Base-by-base conservation (phyloP, 352 stramenopile species). In the Pythium apleroticum region DNA sequence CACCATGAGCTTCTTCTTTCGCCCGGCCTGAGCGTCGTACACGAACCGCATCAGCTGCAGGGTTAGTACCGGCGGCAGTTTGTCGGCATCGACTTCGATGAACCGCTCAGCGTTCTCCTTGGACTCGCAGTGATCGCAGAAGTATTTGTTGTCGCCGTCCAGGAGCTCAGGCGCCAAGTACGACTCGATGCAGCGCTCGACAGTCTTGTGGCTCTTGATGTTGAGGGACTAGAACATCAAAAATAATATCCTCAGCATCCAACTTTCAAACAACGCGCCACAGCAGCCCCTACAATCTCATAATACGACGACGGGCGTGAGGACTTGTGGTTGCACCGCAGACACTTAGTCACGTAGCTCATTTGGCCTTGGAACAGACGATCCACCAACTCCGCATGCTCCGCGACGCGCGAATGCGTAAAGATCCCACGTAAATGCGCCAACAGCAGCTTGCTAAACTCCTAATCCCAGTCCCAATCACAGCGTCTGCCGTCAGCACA, bases 1-100 rank as follows among this genome's bases (percentile, higher is more conserved):
- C 35, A 93, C 84, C 82, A 84, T 93, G 19, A 97, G 61, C 53
- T 97, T 97, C 61, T 95, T 95, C 65, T 93, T 96, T 9, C 75
- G 70, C 12, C 79, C 77, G 3, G 77, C 80, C 33, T 85, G 78
- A 0, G 80, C 75, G 59, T 96, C 88, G 67, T 93, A 97, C 19
- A 96, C 85, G 46, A 95, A 97, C 8, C 89, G 77, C 74, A 96
- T 86, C 4, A 97, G 66, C 50, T 95, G 89, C 17, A 97, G 60
- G 58, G 80, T 93, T 31, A 97, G 74, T 0, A 87, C 86, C 17
- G 81, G 74, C 10, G 88, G 84, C 15, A 94, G 45, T 3, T 74
- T 74, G 19, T 71, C 68, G 4, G 74, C 59, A 15, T 90, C 80
- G 5, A 95, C 57, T 49, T 91, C 77, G 50, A 97, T 81, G 28